A percentile compares a stretch with the other conserved stretches of the same genome.
These are phyloP conservation scores for Fusarium devonianum DNA, from an alignment of 2,329 filamentous ascomycete species.

Conservation along the genomic window DNA sequence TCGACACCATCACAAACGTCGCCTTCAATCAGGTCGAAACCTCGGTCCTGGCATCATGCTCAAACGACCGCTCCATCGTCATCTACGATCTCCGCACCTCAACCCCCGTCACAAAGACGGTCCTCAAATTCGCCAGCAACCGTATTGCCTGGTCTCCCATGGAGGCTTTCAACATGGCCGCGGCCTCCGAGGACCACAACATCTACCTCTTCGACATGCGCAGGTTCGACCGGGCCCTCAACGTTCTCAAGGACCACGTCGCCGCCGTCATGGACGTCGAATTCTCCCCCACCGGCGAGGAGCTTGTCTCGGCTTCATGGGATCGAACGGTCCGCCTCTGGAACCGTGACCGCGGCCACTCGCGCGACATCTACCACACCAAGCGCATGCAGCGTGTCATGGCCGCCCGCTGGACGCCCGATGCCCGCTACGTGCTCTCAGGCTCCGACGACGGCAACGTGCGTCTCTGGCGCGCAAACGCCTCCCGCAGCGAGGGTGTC, in stretches of 20 bases:
- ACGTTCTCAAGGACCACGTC: constrained; percentile 89
- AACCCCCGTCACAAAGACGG: constrained; percentile 80
- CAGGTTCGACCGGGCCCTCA: constrained; percentile 84
- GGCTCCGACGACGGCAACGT: constrained; percentile 93
- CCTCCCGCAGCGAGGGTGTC: constrained; percentile 82
- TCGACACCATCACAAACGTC: constrained; percentile 88
- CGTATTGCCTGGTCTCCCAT: constrained; percentile 92
- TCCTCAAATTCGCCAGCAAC: constrained; percentile 84
- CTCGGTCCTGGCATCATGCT: constrained; percentile 84
- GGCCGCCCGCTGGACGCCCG: constrained; percentile 82
- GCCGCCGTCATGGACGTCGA: constrained; percentile 95
- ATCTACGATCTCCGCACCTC: constrained; percentile 92
- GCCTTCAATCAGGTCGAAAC: constrained; percentile 95
- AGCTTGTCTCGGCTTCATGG: constrained; percentile 89
- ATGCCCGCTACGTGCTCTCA: constrained; percentile 87
- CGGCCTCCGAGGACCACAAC: constrained; percentile 95
- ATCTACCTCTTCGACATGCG: constrained; percentile 90
- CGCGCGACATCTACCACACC: constrained; percentile 93
- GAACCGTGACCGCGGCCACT: constrained; percentile 81
- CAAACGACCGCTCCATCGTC: constrained; percentile 84
- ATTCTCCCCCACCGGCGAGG: constrained; percentile 92
- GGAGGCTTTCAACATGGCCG: constrained; percentile 94
- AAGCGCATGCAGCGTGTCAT: constrained; percentile 98
- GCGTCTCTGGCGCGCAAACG: constrained; percentile 86
- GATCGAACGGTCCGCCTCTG: constrained; percentile 86